Percentiles rank a stretch among this genome's conserved stretches.
These are phyloP conservation scores for Fraxinus anomala DNA, from an alignment of 257 asterid species.

Conservation along the genomic window DNA sequence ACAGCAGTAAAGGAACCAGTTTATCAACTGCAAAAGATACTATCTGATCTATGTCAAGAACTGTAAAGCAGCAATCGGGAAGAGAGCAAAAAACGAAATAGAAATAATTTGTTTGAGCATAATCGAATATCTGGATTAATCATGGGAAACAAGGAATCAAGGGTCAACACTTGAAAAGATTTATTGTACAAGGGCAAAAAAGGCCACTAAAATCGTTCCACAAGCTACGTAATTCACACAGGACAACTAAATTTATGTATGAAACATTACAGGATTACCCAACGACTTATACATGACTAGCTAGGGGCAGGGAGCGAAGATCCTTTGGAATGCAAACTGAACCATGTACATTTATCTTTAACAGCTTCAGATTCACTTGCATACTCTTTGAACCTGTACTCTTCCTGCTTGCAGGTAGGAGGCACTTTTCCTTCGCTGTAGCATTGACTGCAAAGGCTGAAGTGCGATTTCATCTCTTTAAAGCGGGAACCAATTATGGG, in stretches of 20 bases:
- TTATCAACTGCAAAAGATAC: not conserved
- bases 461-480: slow-evolving; percentile 71
- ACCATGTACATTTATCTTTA: slow-evolving; percentile 90
- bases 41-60: not conserved
- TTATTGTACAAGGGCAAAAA: slow-evolving; percentile 50
- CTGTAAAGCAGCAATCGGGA: not conserved
- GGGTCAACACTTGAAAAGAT: slow-evolving; percentile 34
- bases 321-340: slow-evolving; percentile 66
- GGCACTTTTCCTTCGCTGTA: slow-evolving; percentile 95
- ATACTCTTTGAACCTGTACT: slow-evolving; percentile 84
- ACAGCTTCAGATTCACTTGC: slow-evolving; percentile 80
- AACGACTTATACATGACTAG: slow-evolving; percentile 17
- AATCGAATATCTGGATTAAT: not conserved
- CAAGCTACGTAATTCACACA: slow-evolving; percentile 47
- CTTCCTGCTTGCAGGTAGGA: slow-evolving; percentile 68
- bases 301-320: slow-evolving; percentile 54
- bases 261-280: slow-evolving; percentile 15
- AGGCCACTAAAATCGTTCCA: slow-evolving; percentile 38
- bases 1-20: not conserved
- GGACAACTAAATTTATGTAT: slow-evolving; percentile 24
- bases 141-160: slow-evolving; percentile 39
- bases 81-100: not conserved
- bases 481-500: slow-evolving; percentile 94
- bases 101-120: not conserved
- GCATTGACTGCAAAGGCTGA: slow-evolving; percentile 84